These are phyloP conservation scores for Termitomyces sp. DNA, from an alignment of 768 basidiomycete genomes.

Conservation along the genomic window DNA sequence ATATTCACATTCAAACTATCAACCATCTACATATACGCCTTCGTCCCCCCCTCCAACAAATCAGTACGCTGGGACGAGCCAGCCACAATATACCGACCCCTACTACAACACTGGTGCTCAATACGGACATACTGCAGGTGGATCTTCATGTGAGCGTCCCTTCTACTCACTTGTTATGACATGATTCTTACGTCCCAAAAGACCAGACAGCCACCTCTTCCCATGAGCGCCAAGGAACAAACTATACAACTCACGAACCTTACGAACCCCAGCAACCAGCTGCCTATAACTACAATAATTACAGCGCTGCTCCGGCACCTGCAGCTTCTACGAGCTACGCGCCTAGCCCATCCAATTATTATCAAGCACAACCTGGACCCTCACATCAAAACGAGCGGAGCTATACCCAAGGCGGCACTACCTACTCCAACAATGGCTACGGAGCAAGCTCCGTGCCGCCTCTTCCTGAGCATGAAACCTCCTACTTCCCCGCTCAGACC, in stretches of 20 bases:
- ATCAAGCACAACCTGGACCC: slow-evolving; percentile 34
- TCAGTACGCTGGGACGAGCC: slow-evolving; percentile 32
- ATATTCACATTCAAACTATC: slow-evolving; percentile 26
- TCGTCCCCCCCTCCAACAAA: slow-evolving; percentile 30
- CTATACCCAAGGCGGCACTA: slow-evolving; percentile 57
- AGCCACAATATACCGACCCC: slow-evolving; percentile 35
- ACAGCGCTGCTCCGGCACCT: slow-evolving; percentile 19
- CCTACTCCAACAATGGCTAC: slow-evolving; percentile 40
- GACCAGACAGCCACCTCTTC: slow-evolving; percentile 53
- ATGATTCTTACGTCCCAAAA: slow-evolving; percentile 24
- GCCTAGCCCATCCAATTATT: slow-evolving; percentile 27
- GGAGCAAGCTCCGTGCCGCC: slow-evolving; percentile 37
- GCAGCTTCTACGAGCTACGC: slow-evolving; percentile 26
- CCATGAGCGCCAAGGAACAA: slow-evolving; percentile 48
- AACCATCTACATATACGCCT: slow-evolving; percentile 27
- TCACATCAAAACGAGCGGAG: slow-evolving; percentile 40
- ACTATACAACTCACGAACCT: slow-evolving; percentile 51
- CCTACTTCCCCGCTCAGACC: slow-evolving; percentile 25
- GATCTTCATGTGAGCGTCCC: slow-evolving; percentile 49
- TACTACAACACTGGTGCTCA: slow-evolving; percentile 29
- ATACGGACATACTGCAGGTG: slow-evolving; percentile 56
- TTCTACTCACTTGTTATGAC: background rate
- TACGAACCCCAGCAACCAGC: slow-evolving; percentile 34
- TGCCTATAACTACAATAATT: slow-evolving; percentile 23
- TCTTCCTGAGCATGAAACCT: slow-evolving; percentile 26